These are phyloP conservation scores for Rhizomucor miehei DNA, from an alignment of 371 early-diverging fungal genomes.

Conservation along the genomic window DNA sequence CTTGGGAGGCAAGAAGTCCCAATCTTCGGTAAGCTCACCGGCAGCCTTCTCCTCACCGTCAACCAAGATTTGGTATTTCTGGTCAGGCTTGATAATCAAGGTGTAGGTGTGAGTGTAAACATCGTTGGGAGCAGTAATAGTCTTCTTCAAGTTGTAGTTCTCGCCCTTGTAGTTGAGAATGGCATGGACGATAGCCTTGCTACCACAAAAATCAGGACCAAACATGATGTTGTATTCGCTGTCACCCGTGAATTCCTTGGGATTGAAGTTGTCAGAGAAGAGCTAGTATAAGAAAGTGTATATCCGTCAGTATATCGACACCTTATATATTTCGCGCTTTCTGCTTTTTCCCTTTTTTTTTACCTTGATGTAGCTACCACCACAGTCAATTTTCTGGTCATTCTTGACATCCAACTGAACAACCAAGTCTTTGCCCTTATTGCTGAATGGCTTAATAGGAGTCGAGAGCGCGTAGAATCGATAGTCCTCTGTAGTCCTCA, in stretches of 20 bases:
- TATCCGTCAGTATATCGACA: too few relatives aligned
- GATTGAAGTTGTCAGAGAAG: constrained; percentile 59
- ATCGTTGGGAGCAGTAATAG: constrained; percentile 70
- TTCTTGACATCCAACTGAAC: constrained; percentile 96
- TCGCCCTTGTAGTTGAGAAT: constrained; percentile 93
- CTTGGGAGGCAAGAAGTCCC: constrained; percentile 87
- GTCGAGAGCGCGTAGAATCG: constrained; percentile 86
- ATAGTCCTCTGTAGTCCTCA: constrained; percentile 82
- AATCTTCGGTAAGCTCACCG: constrained; percentile 82
- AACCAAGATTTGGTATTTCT: constrained; percentile 82
- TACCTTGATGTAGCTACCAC: constrained; percentile 96
- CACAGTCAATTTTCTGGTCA: constrained; percentile 92
- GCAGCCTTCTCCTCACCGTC: constrained; percentile 69
- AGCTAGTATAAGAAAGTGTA: constrained; percentile 27
- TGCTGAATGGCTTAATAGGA: constrained; percentile 69
- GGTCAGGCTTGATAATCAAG: constrained; percentile 85
- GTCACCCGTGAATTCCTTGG: constrained; percentile 80
- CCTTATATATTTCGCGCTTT: background rate
- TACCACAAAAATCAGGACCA: constrained; percentile 95
- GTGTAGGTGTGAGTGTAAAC: constrained; percentile 87
- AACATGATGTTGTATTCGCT: constrained; percentile 95
- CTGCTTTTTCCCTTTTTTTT: constrained; percentile 4
- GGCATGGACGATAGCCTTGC: constrained; percentile 90
- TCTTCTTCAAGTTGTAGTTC: constrained; percentile 76
- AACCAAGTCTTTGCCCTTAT: constrained; percentile 79